Base-by-base conservation (phyloP, 257 asterid genomes). In the Petunia secreta region DNA sequence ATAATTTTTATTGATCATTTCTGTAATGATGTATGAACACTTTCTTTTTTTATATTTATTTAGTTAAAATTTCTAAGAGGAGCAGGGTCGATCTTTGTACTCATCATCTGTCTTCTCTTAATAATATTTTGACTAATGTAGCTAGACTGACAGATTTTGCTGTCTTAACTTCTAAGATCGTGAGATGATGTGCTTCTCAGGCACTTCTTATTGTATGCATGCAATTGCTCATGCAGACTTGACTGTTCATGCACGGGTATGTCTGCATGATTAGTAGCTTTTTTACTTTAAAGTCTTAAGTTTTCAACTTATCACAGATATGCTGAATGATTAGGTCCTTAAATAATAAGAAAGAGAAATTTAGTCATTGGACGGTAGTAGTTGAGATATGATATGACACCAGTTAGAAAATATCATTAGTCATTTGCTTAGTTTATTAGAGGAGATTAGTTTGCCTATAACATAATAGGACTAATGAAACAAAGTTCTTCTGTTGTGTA, bases 121-220 rank as follows among this genome's bases (percentile, higher is more conserved):
- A 8, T 54, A 34, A 55, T 54, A 55, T 65, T 55, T 38, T 8
- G 81, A 36, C 57, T 39, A 52, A 75, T 54, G 14, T 43, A 6
- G 0, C 25, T 25, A 63, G 52, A 66, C 43, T 43, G 78, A 15
- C 9, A 54, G 48, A 66, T 55, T 68, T 52, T 13, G 15, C 50
- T n/a, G 39, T 7, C 75, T 40, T 48, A 67, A 43, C 38, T 41
- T 67, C 38, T 54, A 67, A 38, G n/a, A 11, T 59, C 6, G 4
- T 16, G 64, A 16, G 75, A 67, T 67, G 54, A 67, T 67, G 58
- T 63, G 64, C 76, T 77, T 48, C 79, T 46, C 3, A 57, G 63
- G 82, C 79, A 66, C 74, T 74, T 62, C 55, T 52, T n/a, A 5
- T 39, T 68, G 82, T 34, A 59, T 37, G 39, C 58, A 71, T 76